Conservation (phyloP, 2,329 filamentous ascomycete species). For the Scleromitrula shiraiana region DNA sequence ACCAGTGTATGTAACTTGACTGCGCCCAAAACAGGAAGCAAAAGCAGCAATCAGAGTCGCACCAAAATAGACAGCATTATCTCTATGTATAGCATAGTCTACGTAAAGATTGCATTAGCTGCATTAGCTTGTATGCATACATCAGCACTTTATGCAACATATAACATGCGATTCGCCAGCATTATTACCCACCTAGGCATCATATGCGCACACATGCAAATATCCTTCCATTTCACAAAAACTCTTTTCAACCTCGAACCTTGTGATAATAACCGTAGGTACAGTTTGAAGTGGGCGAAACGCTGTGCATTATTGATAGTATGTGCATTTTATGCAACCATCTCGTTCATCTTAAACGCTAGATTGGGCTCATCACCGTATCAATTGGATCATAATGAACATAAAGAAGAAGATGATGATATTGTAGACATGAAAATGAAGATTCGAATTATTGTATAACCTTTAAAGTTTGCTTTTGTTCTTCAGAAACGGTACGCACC, state of each 20-base stretch:
- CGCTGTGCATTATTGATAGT: slow-evolving; percentile 6
- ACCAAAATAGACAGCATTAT: background rate
- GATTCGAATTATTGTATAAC: too few species aligned
- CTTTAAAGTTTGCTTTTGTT: background rate
- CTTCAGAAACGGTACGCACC: background rate
- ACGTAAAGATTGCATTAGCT: slow-evolving; percentile 1
- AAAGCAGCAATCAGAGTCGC: slow-evolving; percentile 9
- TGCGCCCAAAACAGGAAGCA: background rate
- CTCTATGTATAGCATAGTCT: slow-evolving; percentile 8
- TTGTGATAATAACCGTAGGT: background rate
- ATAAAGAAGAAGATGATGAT: background rate
- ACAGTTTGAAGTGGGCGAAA: slow-evolving; percentile 7
- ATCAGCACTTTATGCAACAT: slow-evolving; percentile 11
- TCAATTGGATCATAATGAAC: slow-evolving; percentile 4
- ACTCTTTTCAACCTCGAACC: background rate
- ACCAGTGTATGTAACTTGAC: background rate
- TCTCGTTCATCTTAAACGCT: background rate
- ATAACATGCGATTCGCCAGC: background rate
- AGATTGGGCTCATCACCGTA: slow-evolving; percentile 3
- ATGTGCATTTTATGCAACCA: slow-evolving; percentile 6
- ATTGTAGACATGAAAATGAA: too few species aligned
- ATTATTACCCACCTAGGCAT: background rate
- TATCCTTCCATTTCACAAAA: background rate
- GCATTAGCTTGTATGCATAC: background rate
- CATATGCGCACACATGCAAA: background rate